Evolutionary conservation across 176 grass and related monocot species (phyloP), one percentile per base, ranked within the genome.

Genomic region (Phragmites australis): DNA sequence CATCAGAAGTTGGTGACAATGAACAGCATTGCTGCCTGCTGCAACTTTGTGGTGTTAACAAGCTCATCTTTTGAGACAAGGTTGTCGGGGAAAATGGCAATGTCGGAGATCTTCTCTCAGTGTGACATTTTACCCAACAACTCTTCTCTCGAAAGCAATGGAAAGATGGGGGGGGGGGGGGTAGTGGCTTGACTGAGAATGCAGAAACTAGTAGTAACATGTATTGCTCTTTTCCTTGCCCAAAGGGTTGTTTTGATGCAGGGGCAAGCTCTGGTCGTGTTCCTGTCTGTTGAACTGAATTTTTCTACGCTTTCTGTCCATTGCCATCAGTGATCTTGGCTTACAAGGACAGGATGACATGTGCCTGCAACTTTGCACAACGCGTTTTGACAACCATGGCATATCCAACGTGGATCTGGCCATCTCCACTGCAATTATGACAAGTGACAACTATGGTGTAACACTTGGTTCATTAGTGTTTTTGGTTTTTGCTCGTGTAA

Each of bases 1-100:
- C 14, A 27, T 2, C 2, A 21, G 39, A 21, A 8, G 17, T 65
- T 6, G 17, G 61, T 21, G 21, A 65, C 61, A 21, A 25, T n/a
- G 47, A 72, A 51, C 50, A 78, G 4, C 1, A 27, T 65, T 79
- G 43, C 13, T 47, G 48, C 29, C 15, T 70, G 65, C 70, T 54
- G n/a, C 37, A 62, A 72, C 37, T 58, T 14, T 43, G 50, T 23
- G 62, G 30, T 51, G 43, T 70, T 44, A 53, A 40, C 61, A 42
- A 19, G 31, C 62, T 70, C 27, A 48, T 17, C 54, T 85, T 84
- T 84, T 80, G 37, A 76, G 63, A 12, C 54, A 40, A 81, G 62
- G 12, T 39, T 85, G 64, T 72, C 46, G 61, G 82, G n/a, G 27
- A 73, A 65, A 56, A 68, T 58, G 40, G 59, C 10, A 59, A 74